Base-by-base conservation (phyloP, 2,329 filamentous ascomycete species). In the Grosmannia huntii region DNA sequence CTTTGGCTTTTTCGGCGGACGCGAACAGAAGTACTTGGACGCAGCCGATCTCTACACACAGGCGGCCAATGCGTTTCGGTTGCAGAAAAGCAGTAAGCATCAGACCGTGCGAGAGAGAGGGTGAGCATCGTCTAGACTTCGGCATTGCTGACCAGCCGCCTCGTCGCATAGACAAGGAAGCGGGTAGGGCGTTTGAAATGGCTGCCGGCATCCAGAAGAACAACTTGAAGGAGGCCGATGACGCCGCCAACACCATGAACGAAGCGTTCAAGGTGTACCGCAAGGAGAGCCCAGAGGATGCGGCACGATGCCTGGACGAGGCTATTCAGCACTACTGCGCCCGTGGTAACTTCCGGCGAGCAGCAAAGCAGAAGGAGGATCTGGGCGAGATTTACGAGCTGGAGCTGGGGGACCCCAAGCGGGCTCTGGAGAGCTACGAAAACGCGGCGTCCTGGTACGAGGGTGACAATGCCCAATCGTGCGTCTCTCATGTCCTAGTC, bases 211-310 rank as follows among this genome's bases (percentile, higher is more conserved):
- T 97, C 60, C 89, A 95, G 71, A 81, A 76, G 55, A 80, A 84
- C 64, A 85, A 91, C 66, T 81, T 97, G 55, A 95, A 90, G 69
- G 91, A 97, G 68, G 89, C 87, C 49, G 89, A 95, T 69, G 94
- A 97, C 69, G 90, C 90, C 53, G 91, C 92, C 63, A 95, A 95
- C 73, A 86, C 87, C 53, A 76, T 90, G 55, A 83, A 86, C 67
- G 91, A 97, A 71, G 94, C 94, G 56, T 97, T 91, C 81, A 96
- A 97, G 77, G 87, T 90, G 60, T 97, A 96, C 75, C 82, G 86
- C 66, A 95, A 90, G 73, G 84, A 87, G 57, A 84, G 89, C 66
- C 90, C 90, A 23, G 79, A 89, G 68, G 86, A 92, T 66, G 92
- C 91, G 19, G 89, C 87, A 50, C 79, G 89, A 61, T 90, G 89